These are phyloP conservation scores for Spinacia oleracea DNA, from an alignment of 179 eudicot species.

Conservation along the genomic window DNA sequence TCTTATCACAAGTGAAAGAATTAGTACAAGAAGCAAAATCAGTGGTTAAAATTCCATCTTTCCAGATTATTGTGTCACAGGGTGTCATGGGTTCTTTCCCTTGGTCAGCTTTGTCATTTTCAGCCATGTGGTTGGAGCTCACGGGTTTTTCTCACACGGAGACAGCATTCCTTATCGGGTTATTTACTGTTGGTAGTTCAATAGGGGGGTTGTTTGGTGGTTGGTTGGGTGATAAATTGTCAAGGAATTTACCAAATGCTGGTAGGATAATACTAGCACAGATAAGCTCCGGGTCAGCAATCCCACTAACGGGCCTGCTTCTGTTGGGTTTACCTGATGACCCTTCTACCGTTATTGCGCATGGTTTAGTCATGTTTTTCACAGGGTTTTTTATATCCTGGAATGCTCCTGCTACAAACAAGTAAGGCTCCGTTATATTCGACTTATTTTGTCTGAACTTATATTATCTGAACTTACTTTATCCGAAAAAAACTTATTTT, in stretches of 20 bases:
- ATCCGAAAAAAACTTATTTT: too few species aligned
- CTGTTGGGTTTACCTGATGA: conserved; percentile 67
- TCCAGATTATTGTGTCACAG: conserved; percentile 80
- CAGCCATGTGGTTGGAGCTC: conserved; percentile 95
- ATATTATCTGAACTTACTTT: too few species aligned
- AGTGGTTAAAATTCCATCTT: conserved; percentile 67
- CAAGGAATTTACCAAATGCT: conserved; percentile 54
- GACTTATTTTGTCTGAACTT: too few species aligned
- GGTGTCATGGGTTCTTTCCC: conserved; percentile 88
- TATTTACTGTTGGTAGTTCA: conserved; percentile 57
- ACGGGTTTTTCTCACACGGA: conserved; percentile 75
- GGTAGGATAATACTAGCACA: conserved; percentile 84
- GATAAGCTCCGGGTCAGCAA: conserved; percentile 80
- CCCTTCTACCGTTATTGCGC: conserved; percentile 56
- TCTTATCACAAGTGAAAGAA: conserved; percentile 45
- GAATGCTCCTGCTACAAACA: conserved; percentile 93
- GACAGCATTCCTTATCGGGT: conserved; percentile 63
- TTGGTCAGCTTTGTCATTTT: conserved; percentile 80
- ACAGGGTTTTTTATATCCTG: conserved; percentile 79
- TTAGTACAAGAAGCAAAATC: conserved; percentile 60
- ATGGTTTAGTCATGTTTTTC: conserved; percentile 60
- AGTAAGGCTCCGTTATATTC: too few species aligned
- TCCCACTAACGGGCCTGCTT: conserved; percentile 77
- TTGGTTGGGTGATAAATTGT: conserved; percentile 66
- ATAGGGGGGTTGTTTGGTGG: conserved; percentile 88